These are phyloP conservation scores for Fusarium nygamai DNA, from an alignment of 2,329 filamentous ascomycete genomes.

Conservation along the genomic window DNA sequence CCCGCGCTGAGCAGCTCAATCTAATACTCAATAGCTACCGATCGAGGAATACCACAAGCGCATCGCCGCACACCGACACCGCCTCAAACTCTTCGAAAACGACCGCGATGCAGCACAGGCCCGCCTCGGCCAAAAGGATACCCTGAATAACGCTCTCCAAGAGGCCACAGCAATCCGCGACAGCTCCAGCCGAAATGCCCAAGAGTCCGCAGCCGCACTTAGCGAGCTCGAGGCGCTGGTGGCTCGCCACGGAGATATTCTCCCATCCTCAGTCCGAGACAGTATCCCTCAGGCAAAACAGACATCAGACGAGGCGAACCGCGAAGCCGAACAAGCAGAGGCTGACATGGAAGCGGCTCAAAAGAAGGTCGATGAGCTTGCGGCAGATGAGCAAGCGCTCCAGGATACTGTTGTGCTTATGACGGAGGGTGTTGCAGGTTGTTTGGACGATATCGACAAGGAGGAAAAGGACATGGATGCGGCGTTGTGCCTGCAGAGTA, in stretches of 20 bases:
- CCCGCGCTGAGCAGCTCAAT: not conserved
- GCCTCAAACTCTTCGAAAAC: not conserved
- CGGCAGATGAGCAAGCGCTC: not conserved
- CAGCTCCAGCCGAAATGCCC: not conserved
- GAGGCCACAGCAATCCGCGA: not conserved
- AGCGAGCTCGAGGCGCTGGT: not conserved
- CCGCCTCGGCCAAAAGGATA: not conserved
- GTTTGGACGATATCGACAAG: not conserved
- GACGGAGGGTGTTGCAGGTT: not conserved
- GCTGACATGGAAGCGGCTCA: not conserved
- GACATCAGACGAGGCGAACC: rapidly evolving
- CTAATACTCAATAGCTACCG: not conserved
- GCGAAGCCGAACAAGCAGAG: not conserved
- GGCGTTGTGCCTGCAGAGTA: not conserved
- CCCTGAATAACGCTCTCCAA: not conserved
- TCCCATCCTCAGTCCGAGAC: not conserved
- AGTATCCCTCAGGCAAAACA: not conserved
- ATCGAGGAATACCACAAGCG: not conserved
- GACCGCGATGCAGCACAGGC: not conserved
- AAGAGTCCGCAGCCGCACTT: not conserved
- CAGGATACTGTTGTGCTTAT: not conserved
- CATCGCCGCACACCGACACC: not conserved
- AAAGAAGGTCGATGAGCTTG: not conserved
- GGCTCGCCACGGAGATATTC: not conserved
- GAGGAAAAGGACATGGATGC: not conserved